A percentile compares a stretch with the other conserved stretches of the same genome.
phyloP scores from a whole-genome alignment of 495 filamentous ascomycete genomes.

The Penicillium ucsense region DNA sequence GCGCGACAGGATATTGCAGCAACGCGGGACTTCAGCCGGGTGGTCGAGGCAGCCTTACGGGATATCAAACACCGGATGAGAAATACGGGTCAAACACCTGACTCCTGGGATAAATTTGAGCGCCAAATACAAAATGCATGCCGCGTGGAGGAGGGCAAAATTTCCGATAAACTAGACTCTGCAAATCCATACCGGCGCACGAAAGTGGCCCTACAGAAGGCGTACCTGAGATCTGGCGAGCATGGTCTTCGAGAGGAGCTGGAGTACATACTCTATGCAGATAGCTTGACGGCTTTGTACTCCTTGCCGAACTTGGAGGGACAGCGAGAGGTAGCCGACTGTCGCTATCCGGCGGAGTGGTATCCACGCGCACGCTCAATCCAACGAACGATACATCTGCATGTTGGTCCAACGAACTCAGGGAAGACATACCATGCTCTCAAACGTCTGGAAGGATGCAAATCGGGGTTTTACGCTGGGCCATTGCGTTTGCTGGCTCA shows the following conservation, averaged over 20 bases:
- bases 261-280: constrained; percentile 48
- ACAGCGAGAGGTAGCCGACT: constrained; percentile 62
- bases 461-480: constrained; percentile 80
- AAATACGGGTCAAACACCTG: constrained; percentile 2
- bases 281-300: constrained; percentile 32
- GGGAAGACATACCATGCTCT: constrained; percentile 96
- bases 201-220: constrained; percentile 39
- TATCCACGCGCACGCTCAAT: constrained; percentile 70
- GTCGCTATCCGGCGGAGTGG: constrained; percentile 84
- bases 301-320: constrained; percentile 40
- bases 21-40: constrained; percentile 17
- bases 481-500: constrained; percentile 86
- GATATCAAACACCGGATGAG: constrained; percentile 16
- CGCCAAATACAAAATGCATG: constrained; percentile 28
- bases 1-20: constrained; percentile 9
- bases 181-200: constrained; percentile 14
- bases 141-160: constrained; percentile 13
- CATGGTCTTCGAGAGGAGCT: constrained; percentile 46
- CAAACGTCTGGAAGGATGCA: constrained; percentile 67
- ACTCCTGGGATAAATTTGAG: constrained; percentile 26
- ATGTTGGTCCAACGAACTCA: constrained; percentile 96
- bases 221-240: constrained; percentile 41
- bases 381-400: constrained; percentile 77
- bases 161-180: constrained; percentile 7
- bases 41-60: constrained; percentile 19